Base-by-base conservation (phyloP, 208 protist genomes). In the Acanthamoeba lenticulata region DNA sequence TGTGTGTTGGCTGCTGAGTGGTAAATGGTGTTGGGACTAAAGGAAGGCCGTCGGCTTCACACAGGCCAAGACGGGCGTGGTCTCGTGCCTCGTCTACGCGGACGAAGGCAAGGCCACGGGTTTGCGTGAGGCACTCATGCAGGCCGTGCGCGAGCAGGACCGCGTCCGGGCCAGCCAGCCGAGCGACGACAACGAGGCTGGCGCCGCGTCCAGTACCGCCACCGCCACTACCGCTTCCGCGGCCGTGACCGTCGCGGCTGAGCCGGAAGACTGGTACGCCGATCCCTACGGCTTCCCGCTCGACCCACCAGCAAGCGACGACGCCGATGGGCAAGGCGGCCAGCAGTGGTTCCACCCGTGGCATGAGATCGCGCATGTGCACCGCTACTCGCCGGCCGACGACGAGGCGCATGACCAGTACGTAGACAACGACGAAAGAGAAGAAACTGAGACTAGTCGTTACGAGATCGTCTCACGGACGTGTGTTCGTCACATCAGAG, bases 271-370 rank as follows among this genome's bases (percentile, higher is more conserved):
- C 21, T 79, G 69, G 69, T 79, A 45, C 27, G 32, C 40, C 0
- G 69, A 79, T 79, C 69, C 69, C 38, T 79, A 79, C 69, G 69
- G 69, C 40, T 79, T 45, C 19, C 69, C 69, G 15, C 32, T 79
- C 5, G n/a, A n/a, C n/a, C n/a, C n/a, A n/a, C n/a, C 69, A 32
- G 36, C 40, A 45, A 45, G 36, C 38, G 24, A 45, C 17, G 34
- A 47, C 7, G 38, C 69, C 0, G 38, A 19, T 32, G 24, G 6
- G 60, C n/a, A 67, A 17, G 60, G 19, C 60, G 60, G n/a, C n/a
- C 15, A 60, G 15, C 15, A 79, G 24, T 79, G 69, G 69, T 79
- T 47, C 40, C 40, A 79, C 69, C 69, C 69, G 34, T 79, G 69
- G 69, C 32, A 32, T 15, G 69, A 29, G 15, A 79, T 79, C 36